Evolutionary conservation across 768 basidiomycete species (phyloP).

Genomic region (Pisolithus tinctorius): DNA sequence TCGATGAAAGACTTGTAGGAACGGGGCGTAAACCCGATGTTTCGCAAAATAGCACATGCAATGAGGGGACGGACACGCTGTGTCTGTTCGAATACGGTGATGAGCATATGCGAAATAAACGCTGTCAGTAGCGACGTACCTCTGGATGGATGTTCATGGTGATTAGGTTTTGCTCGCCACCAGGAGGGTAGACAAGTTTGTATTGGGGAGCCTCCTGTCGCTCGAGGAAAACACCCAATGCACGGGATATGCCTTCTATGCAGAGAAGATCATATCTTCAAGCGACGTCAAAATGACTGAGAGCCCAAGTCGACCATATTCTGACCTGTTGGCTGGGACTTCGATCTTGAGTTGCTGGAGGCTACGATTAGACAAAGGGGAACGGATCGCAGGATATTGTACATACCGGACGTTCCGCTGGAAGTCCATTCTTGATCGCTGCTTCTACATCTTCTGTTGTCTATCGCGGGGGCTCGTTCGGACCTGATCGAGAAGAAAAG

Average conservation of each 20-base stretch:
- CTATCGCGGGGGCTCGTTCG: slow-evolving; percentile 33
- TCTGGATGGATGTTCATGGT: slow-evolving; percentile 67
- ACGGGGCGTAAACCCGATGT: slow-evolving; percentile 78
- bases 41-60: slow-evolving; percentile 85
- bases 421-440: slow-evolving; percentile 74
- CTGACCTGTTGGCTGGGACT: slow-evolving; percentile 91
- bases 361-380: slow-evolving; percentile 3
- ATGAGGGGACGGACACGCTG: slow-evolving; percentile 83
- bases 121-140: slow-evolving; percentile 35
- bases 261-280: slow-evolving; percentile 93
- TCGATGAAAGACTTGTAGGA: slow-evolving; percentile 98
- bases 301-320: slow-evolving; percentile 3
- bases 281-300: slow-evolving; percentile 1
- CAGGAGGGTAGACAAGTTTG: slow-evolving; percentile 63
- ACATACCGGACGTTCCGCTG: slow-evolving; percentile 73
- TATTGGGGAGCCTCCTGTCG: slow-evolving; percentile 64
- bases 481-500: not conserved
- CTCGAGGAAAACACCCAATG: slow-evolving; percentile 75
- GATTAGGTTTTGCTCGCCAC: slow-evolving; percentile 58
- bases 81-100: slow-evolving; percentile 40
- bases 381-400: slow-evolving; percentile 12
- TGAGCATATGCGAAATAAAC: not conserved
- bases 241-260: slow-evolving; percentile 90
- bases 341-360: slow-evolving; percentile 95
- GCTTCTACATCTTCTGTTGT: slow-evolving; percentile 86